Conservation (phyloP, 2,329 filamentous ascomycete genomes). For the Diaporthe velutina region DNA sequence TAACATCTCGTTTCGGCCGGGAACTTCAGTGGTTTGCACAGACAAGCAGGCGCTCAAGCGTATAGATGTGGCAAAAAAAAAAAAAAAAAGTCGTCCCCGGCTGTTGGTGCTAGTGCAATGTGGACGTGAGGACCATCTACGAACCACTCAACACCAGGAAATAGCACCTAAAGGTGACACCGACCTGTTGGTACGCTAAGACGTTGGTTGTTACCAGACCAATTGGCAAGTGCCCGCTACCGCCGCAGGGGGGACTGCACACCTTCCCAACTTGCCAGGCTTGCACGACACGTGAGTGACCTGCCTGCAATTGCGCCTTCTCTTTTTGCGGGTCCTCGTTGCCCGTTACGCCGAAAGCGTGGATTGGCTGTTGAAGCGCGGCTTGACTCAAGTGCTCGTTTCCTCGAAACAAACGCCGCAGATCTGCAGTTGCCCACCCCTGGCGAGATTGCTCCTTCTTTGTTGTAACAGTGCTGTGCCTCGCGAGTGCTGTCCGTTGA, state of each 20-base stretch:
- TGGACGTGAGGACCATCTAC: not conserved
- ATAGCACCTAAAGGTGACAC: not conserved
- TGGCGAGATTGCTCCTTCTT: not conserved
- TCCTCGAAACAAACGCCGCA: not conserved
- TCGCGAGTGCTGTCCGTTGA: not conserved
- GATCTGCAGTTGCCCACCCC: not conserved
- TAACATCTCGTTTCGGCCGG: not conserved
- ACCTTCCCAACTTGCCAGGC: no score
- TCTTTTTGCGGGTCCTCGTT: not conserved
- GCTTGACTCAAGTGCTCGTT: not conserved
- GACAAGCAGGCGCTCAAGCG: not conserved
- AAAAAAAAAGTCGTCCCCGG: not conserved
- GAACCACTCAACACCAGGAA: not conserved
- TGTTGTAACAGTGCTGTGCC: not conserved
- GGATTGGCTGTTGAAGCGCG: conserved; percentile 6
- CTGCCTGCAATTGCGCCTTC: not conserved
- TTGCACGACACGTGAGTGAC: not conserved
- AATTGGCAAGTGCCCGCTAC: not conserved
- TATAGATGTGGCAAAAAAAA: no score
- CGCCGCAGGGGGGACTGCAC: not conserved
- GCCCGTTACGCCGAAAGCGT: not conserved
- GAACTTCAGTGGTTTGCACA: not conserved
- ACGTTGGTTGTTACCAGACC: not conserved
- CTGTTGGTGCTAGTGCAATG: not conserved
- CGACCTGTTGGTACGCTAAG: not conserved